A percentile compares a stretch with the other conserved stretches of the same genome.
These are phyloP conservation scores for Hypoxylon cercidicola DNA, from an alignment of 495 filamentous ascomycete species.

Conservation along the genomic window DNA sequence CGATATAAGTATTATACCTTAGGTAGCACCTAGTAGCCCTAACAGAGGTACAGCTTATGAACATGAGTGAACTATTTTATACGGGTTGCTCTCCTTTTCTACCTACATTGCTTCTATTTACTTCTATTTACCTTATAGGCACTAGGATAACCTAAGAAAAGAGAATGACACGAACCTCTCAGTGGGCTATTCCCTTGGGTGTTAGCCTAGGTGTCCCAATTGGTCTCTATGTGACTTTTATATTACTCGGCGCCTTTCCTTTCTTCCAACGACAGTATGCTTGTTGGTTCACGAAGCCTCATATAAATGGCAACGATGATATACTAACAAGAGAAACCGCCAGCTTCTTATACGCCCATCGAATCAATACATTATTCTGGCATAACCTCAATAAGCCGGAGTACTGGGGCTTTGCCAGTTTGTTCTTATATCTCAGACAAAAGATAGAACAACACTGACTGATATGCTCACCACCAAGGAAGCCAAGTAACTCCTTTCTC, in stretches of 20 bases:
- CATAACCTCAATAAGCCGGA: conserved; percentile 76
- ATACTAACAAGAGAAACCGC: conserved; percentile 3
- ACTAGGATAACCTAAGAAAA: not conserved
- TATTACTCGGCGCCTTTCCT: conserved; percentile 58
- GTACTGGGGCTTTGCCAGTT: conserved; percentile 84
- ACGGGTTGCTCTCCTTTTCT: not conserved
- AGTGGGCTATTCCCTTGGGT: conserved; percentile 40
- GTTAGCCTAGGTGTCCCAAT: conserved; percentile 53
- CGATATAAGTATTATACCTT: too few species aligned
- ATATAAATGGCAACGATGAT: conserved; percentile 16
- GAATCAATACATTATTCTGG: conserved; percentile 74
- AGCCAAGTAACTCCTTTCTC: conserved; percentile 77
- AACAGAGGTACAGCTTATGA: too few species aligned
- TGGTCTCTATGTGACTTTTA: conserved; percentile 55
- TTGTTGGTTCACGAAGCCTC: conserved; percentile 6
- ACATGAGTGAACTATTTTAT: too few species aligned
- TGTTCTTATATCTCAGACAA: conserved; percentile 32
- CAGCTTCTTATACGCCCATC: conserved; percentile 82
- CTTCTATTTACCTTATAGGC: not conserved
- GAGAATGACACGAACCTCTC: conserved; percentile 14
- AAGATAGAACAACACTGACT: not conserved
- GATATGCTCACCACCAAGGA: conserved; percentile 44
- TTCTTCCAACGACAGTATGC: conserved; percentile 70
- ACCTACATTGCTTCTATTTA: not conserved
- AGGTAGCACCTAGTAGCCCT: too few species aligned